Percentiles rank a stretch among this genome's conserved stretches.
phyloP scores from a whole-genome alignment of 371 early-diverging fungal genomes.

The Gilbertella persicaria region DNA sequence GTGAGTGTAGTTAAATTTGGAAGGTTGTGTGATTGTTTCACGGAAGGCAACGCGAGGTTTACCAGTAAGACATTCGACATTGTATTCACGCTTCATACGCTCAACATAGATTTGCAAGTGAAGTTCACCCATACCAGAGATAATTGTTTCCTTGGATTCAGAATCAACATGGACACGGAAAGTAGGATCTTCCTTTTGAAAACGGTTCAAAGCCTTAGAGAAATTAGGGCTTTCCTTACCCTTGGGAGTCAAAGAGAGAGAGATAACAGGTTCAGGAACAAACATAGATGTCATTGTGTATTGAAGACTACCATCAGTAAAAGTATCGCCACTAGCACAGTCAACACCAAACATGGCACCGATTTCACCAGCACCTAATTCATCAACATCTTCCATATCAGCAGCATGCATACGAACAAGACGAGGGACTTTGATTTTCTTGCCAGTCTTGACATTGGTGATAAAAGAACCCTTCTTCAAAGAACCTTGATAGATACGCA shows the following conservation, averaged over 20 bases:
- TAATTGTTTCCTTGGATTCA: constrained; percentile 93
- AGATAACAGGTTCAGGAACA: constrained; percentile 97
- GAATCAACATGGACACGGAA: constrained; percentile 94
- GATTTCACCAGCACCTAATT: constrained; percentile 95
- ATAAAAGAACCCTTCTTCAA: constrained; percentile 87
- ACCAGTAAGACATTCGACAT: constrained; percentile 90
- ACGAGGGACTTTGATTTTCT: constrained; percentile 93
- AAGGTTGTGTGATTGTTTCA: constrained; percentile 82
- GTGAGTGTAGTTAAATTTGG: constrained; percentile 95
- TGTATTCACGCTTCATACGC: constrained; percentile 97
- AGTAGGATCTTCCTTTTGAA: constrained; percentile 98
- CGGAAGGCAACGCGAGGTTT: constrained; percentile 97
- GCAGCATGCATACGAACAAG: constrained; percentile 98
- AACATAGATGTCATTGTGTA: constrained; percentile 97
- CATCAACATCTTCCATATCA: constrained; percentile 97
- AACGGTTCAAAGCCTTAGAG: constrained; percentile 91
- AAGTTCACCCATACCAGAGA: constrained; percentile 93
- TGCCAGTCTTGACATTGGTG: constrained; percentile 89
- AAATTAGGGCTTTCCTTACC: constrained; percentile 92
- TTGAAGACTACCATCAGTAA: constrained; percentile 85
- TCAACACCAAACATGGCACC: constrained; percentile 98
- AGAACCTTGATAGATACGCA: constrained; percentile 96
- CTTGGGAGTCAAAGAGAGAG: constrained; percentile 88
- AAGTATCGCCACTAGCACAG: constrained; percentile 97
- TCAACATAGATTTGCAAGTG: constrained; percentile 95